Conservation (phyloP, 306 rosid species). For the Lablab purpureus region DNA sequence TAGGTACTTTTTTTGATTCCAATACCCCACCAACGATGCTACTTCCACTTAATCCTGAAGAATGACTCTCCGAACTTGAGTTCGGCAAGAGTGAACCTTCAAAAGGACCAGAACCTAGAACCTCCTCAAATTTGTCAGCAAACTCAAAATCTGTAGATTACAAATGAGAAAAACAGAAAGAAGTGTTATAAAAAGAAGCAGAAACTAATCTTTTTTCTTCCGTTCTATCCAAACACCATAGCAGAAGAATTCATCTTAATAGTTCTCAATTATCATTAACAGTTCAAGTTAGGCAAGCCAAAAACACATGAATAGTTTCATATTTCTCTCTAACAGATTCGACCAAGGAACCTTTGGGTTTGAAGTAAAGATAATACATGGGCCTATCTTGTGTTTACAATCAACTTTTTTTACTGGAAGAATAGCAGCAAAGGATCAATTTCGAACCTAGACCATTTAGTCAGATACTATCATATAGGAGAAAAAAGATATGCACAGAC, state of each 20-base stretch:
- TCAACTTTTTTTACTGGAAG: neutral
- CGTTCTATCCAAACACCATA: slow-evolving; percentile 22
- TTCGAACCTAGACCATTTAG: neutral
- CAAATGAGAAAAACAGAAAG: slow-evolving; percentile 32
- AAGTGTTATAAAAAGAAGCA: slow-evolving; percentile 18
- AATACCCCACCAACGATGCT: slow-evolving; percentile 71
- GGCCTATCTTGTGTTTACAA: neutral
- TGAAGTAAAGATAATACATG: neutral
- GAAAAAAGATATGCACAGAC: no score
- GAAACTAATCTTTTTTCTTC: neutral
- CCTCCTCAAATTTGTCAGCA: slow-evolving; percentile 57
- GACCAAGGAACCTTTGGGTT: neutral
- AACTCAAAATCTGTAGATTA: slow-evolving; percentile 71
- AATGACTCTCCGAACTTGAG: slow-evolving; percentile 72
- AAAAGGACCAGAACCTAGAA: slow-evolving; percentile 54
- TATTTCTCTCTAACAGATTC: neutral
- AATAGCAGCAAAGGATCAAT: neutral
- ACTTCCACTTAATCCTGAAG: slow-evolving; percentile 84
- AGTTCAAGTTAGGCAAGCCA: neutral
- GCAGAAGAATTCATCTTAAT: slow-evolving; percentile 27
- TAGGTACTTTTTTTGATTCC: slow-evolving; percentile 66
- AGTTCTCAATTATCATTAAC: neutral
- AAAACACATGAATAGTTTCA: neutral
- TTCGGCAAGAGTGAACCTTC: slow-evolving; percentile 61
- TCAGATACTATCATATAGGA: neutral